Evolutionary conservation across 139 green algal genomes (phyloP).

Genomic region (Chlorella sorokiniana): DNA sequence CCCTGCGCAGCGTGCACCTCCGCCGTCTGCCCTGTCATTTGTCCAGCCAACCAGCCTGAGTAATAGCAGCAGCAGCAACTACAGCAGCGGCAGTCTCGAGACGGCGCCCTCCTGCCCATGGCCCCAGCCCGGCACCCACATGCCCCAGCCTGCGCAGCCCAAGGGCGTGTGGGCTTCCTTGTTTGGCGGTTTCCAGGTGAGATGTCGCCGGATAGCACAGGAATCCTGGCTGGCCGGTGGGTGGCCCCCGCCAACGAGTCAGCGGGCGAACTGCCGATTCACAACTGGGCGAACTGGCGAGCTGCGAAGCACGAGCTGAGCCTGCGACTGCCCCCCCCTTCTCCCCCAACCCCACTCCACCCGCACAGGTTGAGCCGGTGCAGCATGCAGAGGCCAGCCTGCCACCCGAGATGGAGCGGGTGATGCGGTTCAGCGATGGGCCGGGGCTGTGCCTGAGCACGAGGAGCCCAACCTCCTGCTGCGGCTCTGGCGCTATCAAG

Average conservation of each 20-base stretch:
- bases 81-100: neutral
- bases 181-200: neutral
- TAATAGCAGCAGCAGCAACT: neutral
- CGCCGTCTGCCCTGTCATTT: neutral
- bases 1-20: neutral
- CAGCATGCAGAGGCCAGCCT: neutral
- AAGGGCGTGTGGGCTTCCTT: neutral
- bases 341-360: neutral
- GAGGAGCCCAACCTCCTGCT: conserved; percentile 3
- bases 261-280: too few relatives aligned
- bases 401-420: conserved; percentile 38
- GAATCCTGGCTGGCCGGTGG: neutral
- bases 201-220: neutral
- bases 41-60: neutral
- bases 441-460: neutral
- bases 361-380: neutral
- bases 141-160: neutral
- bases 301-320: too few relatives aligned
- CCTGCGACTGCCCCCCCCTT: neutral
- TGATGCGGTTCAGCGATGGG: conserved; percentile 40
- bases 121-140: neutral
- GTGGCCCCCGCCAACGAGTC: neutral
- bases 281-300: too few relatives aligned
- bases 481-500: conserved; percentile 46
- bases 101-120: neutral